Conservation (phyloP, 257 asterid genomes). For the Solanum tacnaense region DNA sequence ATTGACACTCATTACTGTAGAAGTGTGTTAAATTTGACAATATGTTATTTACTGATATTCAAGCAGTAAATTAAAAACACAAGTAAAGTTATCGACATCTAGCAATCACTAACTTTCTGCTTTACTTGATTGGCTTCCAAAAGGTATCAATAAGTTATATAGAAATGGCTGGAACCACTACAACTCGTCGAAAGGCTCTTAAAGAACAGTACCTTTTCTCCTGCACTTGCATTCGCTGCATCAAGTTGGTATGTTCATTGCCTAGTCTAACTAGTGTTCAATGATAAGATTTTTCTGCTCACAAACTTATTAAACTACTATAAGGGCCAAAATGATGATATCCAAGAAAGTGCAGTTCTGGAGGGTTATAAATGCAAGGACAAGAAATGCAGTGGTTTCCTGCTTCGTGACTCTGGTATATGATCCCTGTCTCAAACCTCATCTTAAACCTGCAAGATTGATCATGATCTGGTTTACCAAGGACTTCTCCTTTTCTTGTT, state of each 20-base stretch:
- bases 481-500: slow-evolving; percentile 1
- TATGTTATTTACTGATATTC: background rate
- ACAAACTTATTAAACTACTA: background rate
- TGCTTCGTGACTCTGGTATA: slow-evolving; percentile 59
- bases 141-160: slow-evolving; percentile 84
- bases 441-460: background rate
- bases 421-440: background rate
- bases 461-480: background rate
- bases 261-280: background rate
- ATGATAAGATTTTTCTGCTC: background rate
- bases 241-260: slow-evolving; percentile 43
- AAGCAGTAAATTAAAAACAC: background rate
- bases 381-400: slow-evolving; percentile 54
- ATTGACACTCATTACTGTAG: background rate
- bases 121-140: slow-evolving; percentile 8
- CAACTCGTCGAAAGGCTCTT: slow-evolving; percentile 75
- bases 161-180: slow-evolving; percentile 93
- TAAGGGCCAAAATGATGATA: slow-evolving; percentile 71
- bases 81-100: background rate
- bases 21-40: background rate
- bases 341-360: slow-evolving; percentile 74
- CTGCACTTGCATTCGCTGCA: slow-evolving; percentile 75
- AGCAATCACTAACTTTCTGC: background rate
- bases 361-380: slow-evolving; percentile 88
- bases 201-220: slow-evolving; percentile 85